A percentile compares a stretch with the other conserved stretches of the same genome.
phyloP scores from a whole-genome alignment of 495 filamentous ascomycete species.

The Penicillium silybi region DNA sequence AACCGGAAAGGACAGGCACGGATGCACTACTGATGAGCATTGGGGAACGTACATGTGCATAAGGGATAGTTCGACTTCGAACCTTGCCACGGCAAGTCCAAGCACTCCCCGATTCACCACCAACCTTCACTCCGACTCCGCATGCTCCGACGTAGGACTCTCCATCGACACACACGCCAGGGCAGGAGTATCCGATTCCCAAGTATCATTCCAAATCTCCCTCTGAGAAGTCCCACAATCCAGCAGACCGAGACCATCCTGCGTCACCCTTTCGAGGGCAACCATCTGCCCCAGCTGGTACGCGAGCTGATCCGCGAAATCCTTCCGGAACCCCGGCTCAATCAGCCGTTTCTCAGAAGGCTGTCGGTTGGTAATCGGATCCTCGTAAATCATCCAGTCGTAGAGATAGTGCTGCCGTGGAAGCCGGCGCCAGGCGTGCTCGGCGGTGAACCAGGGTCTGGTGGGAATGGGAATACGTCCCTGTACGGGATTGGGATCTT shows the following conservation, averaged over 20 bases:
- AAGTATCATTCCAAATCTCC: neutral
- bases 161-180: neutral
- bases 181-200: neutral
- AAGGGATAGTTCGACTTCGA: neutral
- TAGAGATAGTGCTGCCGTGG: neutral
- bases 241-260: neutral
- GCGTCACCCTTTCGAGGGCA: neutral
- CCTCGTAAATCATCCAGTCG: constrained; percentile 3
- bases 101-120: neutral
- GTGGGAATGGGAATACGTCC: neutral
- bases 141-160: neutral
- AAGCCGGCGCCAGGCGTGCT: neutral
- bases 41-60: too few relatives aligned
- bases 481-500: neutral
- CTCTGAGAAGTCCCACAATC: neutral
- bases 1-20: too few relatives aligned
- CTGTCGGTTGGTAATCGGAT: constrained; percentile 14
- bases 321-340: constrained; percentile 25
- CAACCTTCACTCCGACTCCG: neutral
- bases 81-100: neutral
- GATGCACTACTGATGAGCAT: too few relatives aligned
- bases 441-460: neutral
- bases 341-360: constrained; percentile 22
- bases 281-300: neutral
- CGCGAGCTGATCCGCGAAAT: neutral